Evolutionary conservation across 208 protist species (phyloP), one percentile per base, ranked within the genome.

Genomic region (Vickermania ingenoplastis): DNA sequence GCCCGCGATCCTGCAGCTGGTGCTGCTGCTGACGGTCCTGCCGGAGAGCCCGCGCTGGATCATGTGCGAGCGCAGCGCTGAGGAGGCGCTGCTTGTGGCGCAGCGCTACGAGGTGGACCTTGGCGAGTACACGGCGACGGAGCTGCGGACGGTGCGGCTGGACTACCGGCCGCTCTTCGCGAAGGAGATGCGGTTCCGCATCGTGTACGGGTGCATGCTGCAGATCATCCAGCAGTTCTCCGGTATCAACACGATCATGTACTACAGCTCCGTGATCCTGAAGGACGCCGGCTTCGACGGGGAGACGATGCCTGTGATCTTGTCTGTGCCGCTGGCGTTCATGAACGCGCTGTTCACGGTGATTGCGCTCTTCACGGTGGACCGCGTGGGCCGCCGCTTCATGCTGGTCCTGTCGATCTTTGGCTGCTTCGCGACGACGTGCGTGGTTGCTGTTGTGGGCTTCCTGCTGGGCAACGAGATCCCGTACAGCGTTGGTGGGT

Each of bases 201-300:
- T 97, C 22, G 28, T 91, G 5, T 72, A 95, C 51, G 83, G 89
- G 51, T 87, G 77, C 50, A 77, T 70, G 27, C 83, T 97, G 48
- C 91, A 97, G 71, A 73, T 95, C 30, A 76, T 97, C 36, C 91
- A 97, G 69, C 91, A 97, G 71, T 78, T 94, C 48, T 91, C 79
- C 24, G 91, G 89, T 21, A 97, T 95, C 65, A 97, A 97, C 73
- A 94, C 89, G 1, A 88, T 95, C 64, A 95, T 96, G 89, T 97
- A 97, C 71, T 97, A 97, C 78, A 92, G 83, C 63, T 73, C 89
- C 14, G 77, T 91, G 30, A 94, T 97, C 49, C 65, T 97, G 25
- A 74, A 83, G 31, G 80, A 92, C 49, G 80, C 83, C 13, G 88
- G 88, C 48, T 92, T 95, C 59, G 50, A 67, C 1, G 81, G 86